Percentiles rank a stretch among this genome's conserved stretches.
Evolutionary conservation across 352 stramenopile genomes (phyloP).

Genomic region (Lagenidium giganteum): DNA sequence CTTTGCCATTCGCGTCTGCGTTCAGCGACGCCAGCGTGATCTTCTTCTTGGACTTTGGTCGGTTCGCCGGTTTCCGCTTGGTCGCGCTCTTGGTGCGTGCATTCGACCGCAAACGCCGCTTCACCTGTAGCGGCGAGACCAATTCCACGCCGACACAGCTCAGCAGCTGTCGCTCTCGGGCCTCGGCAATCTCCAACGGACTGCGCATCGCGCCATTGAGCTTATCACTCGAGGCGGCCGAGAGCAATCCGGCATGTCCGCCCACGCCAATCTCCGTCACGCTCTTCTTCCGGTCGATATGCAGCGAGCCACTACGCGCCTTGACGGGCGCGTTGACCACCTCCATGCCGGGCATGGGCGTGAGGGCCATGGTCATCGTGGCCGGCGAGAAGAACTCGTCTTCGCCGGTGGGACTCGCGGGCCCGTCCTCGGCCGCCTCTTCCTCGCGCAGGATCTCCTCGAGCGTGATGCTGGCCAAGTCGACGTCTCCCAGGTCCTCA

Average conservation of each 20-base stretch:
- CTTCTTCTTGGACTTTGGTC: constrained; percentile 40
- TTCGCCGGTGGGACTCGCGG: constrained; percentile 18
- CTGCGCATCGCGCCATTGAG: constrained; percentile 25
- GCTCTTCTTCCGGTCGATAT: constrained; percentile 31
- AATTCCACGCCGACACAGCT: constrained; percentile 80
- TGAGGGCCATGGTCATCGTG: constrained; percentile 56
- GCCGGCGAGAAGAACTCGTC: constrained; percentile 72
- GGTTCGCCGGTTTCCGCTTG: constrained; percentile 25
- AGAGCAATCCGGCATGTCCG: constrained; percentile 17
- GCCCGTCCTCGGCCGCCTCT: constrained; percentile 16
- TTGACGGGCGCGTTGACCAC: constrained; percentile 20
- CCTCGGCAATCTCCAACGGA: constrained; percentile 73
- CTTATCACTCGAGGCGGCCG: constrained; percentile 16
- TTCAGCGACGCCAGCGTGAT: constrained; percentile 21
- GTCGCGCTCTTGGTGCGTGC: constrained; percentile 46
- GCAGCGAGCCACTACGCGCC: not conserved
- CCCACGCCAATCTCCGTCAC: constrained; percentile 37
- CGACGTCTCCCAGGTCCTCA: constrained; percentile 25
- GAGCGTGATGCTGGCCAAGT: constrained; percentile 29
- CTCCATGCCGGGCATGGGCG: constrained; percentile 70
- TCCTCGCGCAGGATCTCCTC: constrained; percentile 38
- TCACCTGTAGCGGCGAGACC: constrained; percentile 78
- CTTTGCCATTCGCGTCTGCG: constrained; percentile 21
- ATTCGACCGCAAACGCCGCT: constrained; percentile 62
- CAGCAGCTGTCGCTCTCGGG: constrained; percentile 73